Evolutionary conservation across 306 rosid genomes (phyloP), one percentile per base, ranked within the genome.

Genomic region (Casuarina equisetifolia): DNA sequence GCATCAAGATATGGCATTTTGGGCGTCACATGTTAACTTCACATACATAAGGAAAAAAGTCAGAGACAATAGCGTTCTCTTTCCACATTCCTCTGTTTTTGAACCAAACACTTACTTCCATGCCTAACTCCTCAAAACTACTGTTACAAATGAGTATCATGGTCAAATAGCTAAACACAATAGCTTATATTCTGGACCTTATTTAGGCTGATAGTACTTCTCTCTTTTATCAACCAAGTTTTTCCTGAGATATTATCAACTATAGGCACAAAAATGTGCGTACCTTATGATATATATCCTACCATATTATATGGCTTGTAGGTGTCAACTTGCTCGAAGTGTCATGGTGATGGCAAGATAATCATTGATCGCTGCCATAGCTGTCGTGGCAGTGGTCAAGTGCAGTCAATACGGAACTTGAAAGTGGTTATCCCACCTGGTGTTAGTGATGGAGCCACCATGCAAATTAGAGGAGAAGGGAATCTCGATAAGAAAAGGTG

Each of bases 251-350:
- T 64, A 6, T 64, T 40, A 54, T 42, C 48, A 68, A 54, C 36
- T 15, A n/a, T 20, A 9, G 43, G 19, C 36, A 32, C 45, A 51
- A 42, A 25, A 17, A 16, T 9, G 12, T 19, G 20, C 10, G 15
- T 44, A 64, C 17, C 49, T 3, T 64, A 38, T 16, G 16, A n/a
- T 50, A 32, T 72, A 10, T 35, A 6, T 74, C 45, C 49, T 61
- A 73, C 50, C 59, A 16, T 61, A 49, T 72, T 52, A 13, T 49
- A 51, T 72, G 66, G 43, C 80, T 40, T 70, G 85, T 81, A 95
- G 98, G 97, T 91, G 40, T 91, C 96, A 66, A 95, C 96, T 49
- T 95, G 98, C 86, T 86, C 93, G 36, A 85, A 86, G 74, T 95
- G 98, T 79, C 83, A 87, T 40, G 98, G 98, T 69, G 86, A 82